Evolutionary conservation across 2,329 filamentous ascomycete genomes (phyloP), one percentile per base, ranked within the genome.

Genomic region (Dendryphion nanum): DNA sequence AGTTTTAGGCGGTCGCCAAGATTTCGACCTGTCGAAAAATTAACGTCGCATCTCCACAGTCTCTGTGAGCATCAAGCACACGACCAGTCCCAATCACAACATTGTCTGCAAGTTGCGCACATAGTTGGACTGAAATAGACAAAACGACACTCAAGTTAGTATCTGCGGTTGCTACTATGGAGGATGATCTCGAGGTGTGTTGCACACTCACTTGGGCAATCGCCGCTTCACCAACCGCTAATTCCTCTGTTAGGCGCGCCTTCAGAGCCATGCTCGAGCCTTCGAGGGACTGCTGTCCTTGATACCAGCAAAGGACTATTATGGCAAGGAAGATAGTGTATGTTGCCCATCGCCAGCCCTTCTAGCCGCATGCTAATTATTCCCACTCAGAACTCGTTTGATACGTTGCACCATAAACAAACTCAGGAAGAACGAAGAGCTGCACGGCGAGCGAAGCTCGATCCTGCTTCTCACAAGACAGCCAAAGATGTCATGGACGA

Each of bases 401-500:
- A n/a, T n/a, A n/a, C n/a, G 95, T 89, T 83, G 65, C 85, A 85
- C 61, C 95, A 93, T 71, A 97, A 97, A 74, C 90, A 97, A 71
- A 91, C 89, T 35, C 95, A 95, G 64, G 86, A 66, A 83, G 85
- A 51, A 86, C 89, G 39, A 37, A 53, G 54, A 42, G 57, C 61
- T n/a, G 61, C 61, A 28, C 89, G 89, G 70, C 79, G 84, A 61
- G 88, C 86, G 43, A 97, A 96, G 71, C 78, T 97, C 28, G 88
- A 97, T 57, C 90, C 93, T 18, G 88, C 91, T 50, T 89, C 89
- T 59, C 83, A 85, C 50, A 93, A 94, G 73, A 93, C 82, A 49
- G 91, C 89, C 44, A 91, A 95, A 65, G 90, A 97, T 66, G 82
- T 96, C 45, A 85, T 95, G 81, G 89, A 94, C 51, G 90, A 95